phyloP scores from a whole-genome alignment of 176 grass and related monocot genomes.

The Oryza rufipogon region DNA sequence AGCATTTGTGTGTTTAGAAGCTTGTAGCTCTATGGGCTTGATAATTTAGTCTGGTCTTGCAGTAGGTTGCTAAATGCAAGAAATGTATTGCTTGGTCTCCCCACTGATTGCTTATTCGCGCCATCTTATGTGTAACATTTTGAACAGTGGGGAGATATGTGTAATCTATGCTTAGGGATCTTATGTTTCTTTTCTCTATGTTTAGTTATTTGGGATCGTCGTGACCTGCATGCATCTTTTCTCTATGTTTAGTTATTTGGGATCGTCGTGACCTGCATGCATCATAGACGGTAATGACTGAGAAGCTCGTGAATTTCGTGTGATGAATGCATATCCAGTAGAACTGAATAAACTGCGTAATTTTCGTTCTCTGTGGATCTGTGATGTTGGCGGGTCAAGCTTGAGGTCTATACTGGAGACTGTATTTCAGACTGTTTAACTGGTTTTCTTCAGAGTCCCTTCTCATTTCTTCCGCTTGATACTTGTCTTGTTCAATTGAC shows the following conservation, averaged over 20 bases:
- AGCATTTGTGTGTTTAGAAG: constrained; percentile 36
- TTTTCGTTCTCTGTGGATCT: neutral
- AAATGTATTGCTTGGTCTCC: neutral
- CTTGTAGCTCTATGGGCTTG: constrained; percentile 12
- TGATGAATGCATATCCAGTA: neutral
- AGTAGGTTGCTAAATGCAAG: constrained; percentile 16
- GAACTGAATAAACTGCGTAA: too few species aligned
- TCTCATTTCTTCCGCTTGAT: neutral
- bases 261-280: neutral
- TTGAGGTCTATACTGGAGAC: too few species aligned
- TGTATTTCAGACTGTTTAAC: neutral
- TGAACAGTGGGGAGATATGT: constrained; percentile 10
- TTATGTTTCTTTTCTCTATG: neutral
- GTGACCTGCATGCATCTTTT: neutral
- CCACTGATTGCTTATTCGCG: neutral
- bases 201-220: neutral
- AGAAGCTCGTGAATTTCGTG: neutral
- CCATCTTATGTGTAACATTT: constrained; percentile 26
- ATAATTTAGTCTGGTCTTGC: constrained; percentile 25
- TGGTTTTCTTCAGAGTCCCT: neutral
- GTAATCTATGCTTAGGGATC: constrained; percentile 22
- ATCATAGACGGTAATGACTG: neutral
- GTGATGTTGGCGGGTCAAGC: too few species aligned
- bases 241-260: neutral
- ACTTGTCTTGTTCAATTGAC: too few species aligned